phyloP scores from a whole-genome alignment of 2,329 filamentous ascomycete species.

The Penicillium sp. region DNA sequence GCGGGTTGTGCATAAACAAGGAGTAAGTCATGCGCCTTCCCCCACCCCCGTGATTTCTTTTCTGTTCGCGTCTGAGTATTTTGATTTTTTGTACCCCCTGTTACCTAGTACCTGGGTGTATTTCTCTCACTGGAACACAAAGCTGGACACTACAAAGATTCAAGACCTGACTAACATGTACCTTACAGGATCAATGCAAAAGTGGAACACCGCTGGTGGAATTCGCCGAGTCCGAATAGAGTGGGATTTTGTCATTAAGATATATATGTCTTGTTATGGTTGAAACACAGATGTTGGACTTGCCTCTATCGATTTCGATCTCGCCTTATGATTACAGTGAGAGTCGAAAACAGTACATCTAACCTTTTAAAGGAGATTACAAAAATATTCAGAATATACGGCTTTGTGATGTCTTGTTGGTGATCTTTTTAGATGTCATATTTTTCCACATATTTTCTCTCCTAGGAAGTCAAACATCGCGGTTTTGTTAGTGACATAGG shows the following conservation, averaged over 20 bases:
- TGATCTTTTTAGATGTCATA: too few species aligned
- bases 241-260: background rate
- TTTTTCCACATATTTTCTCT: too few species aligned
- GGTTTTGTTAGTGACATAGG: too few species aligned
- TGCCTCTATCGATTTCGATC: background rate
- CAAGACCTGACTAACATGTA: slow-evolving; percentile 25
- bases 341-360: too few species aligned
- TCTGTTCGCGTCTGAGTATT: background rate
- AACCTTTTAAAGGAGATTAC: too few species aligned
- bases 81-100: background rate
- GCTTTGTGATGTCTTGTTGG: too few species aligned
- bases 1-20: slow-evolving; percentile 70
- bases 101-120: background rate
- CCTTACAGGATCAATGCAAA: slow-evolving; percentile 68
- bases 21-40: slow-evolving; percentile 53
- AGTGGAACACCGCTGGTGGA: slow-evolving; percentile 71
- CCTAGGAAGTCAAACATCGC: too few species aligned
- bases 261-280: background rate
- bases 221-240: slow-evolving; percentile 52
- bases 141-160: background rate
- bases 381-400: too few species aligned
- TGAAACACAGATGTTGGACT: background rate
- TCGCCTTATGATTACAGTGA: background rate
- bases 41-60: background rate
- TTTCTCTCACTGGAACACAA: background rate